phyloP scores from a whole-genome alignment of 306 rosid genomes.

The Rosa lucieae region DNA sequence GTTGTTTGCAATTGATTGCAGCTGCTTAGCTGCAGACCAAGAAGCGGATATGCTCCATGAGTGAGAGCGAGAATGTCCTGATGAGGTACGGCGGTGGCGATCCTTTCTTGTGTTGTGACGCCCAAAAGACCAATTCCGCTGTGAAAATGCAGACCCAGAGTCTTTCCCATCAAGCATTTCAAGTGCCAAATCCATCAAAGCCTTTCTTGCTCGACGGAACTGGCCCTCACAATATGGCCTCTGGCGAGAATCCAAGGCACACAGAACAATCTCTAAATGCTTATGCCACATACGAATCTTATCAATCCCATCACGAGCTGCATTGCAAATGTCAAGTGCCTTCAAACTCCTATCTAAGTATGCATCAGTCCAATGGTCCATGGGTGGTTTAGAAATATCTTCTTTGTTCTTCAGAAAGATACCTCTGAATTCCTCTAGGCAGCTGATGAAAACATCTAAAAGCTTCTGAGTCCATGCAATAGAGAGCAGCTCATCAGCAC shows the following conservation, averaged over 20 bases:
- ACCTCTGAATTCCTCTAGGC: slow-evolving; percentile 60
- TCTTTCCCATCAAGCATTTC: slow-evolving; percentile 71
- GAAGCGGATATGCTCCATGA: slow-evolving; percentile 91
- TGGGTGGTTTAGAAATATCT: slow-evolving; percentile 52
- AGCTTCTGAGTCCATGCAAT: slow-evolving; percentile 67
- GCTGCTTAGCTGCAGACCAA: slow-evolving; percentile 95
- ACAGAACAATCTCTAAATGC: slow-evolving; percentile 65
- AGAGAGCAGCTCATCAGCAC: slow-evolving; percentile 64
- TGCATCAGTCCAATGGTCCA: slow-evolving; percentile 58
- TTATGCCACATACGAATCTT: slow-evolving; percentile 64
- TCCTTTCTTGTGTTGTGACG: slow-evolving; percentile 62
- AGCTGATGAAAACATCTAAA: slow-evolving; percentile 46
- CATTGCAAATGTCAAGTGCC: slow-evolving; percentile 84
- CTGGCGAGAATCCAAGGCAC: slow-evolving; percentile 62
- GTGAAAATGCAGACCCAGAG: slow-evolving; percentile 57
- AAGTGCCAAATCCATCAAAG: slow-evolving; percentile 70
- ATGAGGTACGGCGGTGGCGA: slow-evolving; percentile 24
- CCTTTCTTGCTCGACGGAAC: slow-evolving; percentile 80
- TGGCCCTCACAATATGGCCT: slow-evolving; percentile 72
- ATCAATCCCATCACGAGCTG: slow-evolving; percentile 67
- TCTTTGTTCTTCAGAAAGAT: slow-evolving; percentile 53
- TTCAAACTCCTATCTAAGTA: slow-evolving; percentile 71
- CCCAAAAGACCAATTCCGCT: slow-evolving; percentile 75
- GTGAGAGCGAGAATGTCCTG: slow-evolving; percentile 87
- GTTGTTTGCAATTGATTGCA: slow-evolving; percentile 75